Evolutionary conservation across 371 early-diverging fungal species (phyloP), one percentile per base, ranked within the genome.

Genomic region (Lichtheimia hyalospora): DNA sequence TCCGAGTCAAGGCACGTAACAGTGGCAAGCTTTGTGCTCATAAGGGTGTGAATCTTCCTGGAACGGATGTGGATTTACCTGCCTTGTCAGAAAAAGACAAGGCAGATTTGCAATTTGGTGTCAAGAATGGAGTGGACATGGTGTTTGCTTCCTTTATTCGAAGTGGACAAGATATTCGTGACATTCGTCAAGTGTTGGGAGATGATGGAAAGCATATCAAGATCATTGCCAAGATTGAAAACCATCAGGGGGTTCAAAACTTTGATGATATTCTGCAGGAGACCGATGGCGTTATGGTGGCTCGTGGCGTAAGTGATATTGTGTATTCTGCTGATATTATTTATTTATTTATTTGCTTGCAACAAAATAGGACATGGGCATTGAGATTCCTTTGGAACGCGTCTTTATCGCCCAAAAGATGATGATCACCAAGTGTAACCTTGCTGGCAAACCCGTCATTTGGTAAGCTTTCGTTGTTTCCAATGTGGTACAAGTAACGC

Each of bases 241-340:
- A 91, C 66, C 88, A 92, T 64, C 91, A 96, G 79, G 99, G 96
- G 48, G 88, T 99, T 25, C 81, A 88, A 64, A 99, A 99, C 84
- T 93, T 99, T 85, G 95, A 96, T 68, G 97, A 95, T 66, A 99
- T 99, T 65, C 77, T 98, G 49, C 77, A 69, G 42, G 97, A 86
- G 49, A 90, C 97, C 14, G 99, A 99, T 80, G 99, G 98, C 60
- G 88, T 99, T 62, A 98, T 99, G 99, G 92, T 99, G 58, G 99
- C 99, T 34, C 91, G 99, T 70, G 99, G 99, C 56, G 75, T 74
- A 74, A 60, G 71, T 55, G 95, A 21, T n/a, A 16, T 4, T 44
- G 44, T n/a, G 15, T 13, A n/a, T 16, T 13, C 40, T 40, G 13
- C 2, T 46, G n/a, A 21, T 46, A 5, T n/a, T 46, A 27, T 20